These are phyloP conservation scores for Talaromyces proteolyticus DNA, from an alignment of 495 filamentous ascomycete genomes.

Conservation along the genomic window DNA sequence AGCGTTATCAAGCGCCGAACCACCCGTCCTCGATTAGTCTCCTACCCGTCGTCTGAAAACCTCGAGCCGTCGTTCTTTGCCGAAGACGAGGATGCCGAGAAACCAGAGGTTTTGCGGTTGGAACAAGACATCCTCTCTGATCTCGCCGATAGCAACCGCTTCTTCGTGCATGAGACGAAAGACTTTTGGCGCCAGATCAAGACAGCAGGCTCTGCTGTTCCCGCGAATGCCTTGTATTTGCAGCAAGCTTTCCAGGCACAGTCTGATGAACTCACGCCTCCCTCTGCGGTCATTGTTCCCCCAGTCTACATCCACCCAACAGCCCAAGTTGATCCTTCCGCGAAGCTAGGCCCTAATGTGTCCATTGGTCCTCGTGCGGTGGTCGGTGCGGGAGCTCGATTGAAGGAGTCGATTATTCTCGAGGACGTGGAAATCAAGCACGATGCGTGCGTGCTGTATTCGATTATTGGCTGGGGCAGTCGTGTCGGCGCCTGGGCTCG, in stretches of 20 bases:
- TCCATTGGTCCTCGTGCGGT: slow-evolving; percentile 82
- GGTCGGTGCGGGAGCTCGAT: slow-evolving; percentile 80
- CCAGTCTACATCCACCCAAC: slow-evolving; percentile 97
- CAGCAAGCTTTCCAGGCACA: slow-evolving; percentile 86
- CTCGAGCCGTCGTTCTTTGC: slow-evolving; percentile 74
- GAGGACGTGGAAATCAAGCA: slow-evolving; percentile 96
- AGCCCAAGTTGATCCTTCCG: slow-evolving; percentile 88
- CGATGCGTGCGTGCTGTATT: slow-evolving; percentile 92
- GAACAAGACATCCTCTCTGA: slow-evolving; percentile 98
- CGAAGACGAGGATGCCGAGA: slow-evolving; percentile 67
- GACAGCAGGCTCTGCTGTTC: slow-evolving; percentile 94
- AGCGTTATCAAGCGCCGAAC: slow-evolving; percentile 94
- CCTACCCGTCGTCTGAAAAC: slow-evolving; percentile 93
- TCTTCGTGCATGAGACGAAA: slow-evolving; percentile 98
- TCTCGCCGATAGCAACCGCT: slow-evolving; percentile 94
- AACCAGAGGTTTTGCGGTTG: slow-evolving; percentile 85
- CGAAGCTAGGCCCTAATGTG: slow-evolving; percentile 95
- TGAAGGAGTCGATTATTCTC: slow-evolving; percentile 95
- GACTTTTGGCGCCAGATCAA: slow-evolving; percentile 99
- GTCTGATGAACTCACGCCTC: slow-evolving; percentile 74
- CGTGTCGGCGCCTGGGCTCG: slow-evolving; percentile 95
- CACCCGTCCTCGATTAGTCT: slow-evolving; percentile 82
- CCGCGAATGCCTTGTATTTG: slow-evolving; percentile 95
- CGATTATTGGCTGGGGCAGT: slow-evolving; percentile 96
- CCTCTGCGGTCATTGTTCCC: slow-evolving; percentile 84